Base-by-base conservation (phyloP, 1,139 yeast genomes). In the Hansenula sp. region DNA sequence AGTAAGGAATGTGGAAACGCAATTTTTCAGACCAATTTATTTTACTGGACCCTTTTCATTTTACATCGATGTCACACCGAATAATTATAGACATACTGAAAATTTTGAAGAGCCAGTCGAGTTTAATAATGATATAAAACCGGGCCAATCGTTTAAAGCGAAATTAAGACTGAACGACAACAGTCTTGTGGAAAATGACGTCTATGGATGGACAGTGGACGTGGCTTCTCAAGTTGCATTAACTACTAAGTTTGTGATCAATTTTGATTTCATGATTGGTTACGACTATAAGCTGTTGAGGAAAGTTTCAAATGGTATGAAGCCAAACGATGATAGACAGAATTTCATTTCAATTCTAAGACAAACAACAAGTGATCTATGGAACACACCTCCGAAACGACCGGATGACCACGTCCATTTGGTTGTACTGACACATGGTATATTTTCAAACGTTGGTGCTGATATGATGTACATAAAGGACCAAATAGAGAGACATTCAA, bases 391-490 rank as follows among this genome's bases (percentile, higher is more conserved):
- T 0, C 82, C 83, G 2, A 59, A 55, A 29, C 52, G 56, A 33
- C 65, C 69, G 2, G 50, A 59, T 2, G 63, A 60, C 36, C 81
- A 82, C 0, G 73, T 75, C 2, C 87, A 80, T 57, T 59, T 80
- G 44, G 84, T 79, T 17, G 63, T 79, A 4, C 46, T 79, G 14
- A 79, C 85, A 1, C 87, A 80, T 56, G 87, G 87, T 1, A 66
- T 80, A n/a, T 82, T 79, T 48, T 77, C 85, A 1, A 79, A 79
- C 48, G 69, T 75, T 11, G 75, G 81, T 17, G 75, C 82, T 12
- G 87, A 80, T 55, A 69, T 80, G 81, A 59, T 79, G 18, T 79
- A 75, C 47, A 53, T 80, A 41, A 78, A 79, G 47, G 87, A 80
- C 47, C 69, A 66, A 48, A 73, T 80, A 16, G 81, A 77, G 44